Evolutionary conservation across 139 green algal genomes (phyloP).

Genomic region (Chlamydomonas applanata): DNA sequence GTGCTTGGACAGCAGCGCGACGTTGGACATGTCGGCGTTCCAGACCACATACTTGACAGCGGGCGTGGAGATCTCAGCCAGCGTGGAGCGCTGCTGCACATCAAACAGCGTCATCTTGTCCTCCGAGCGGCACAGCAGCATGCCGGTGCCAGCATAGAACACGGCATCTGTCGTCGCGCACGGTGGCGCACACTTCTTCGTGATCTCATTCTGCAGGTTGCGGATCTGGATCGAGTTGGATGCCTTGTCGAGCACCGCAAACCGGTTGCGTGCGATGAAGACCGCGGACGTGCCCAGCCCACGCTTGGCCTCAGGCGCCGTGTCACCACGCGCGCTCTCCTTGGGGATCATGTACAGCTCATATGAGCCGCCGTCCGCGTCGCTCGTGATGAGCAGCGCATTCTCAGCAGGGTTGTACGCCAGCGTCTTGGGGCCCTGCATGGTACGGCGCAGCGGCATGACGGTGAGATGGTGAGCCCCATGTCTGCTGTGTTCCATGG

Average conservation of each 20-base stretch:
- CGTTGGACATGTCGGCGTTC: constrained; percentile 88
- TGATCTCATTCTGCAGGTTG: constrained; percentile 98
- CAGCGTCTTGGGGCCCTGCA: constrained; percentile 57
- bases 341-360: constrained; percentile 95
- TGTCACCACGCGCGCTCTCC: constrained; percentile 64
- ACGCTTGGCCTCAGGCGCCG: constrained; percentile 73
- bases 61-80: constrained; percentile 89
- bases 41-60: constrained; percentile 98
- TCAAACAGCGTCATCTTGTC: constrained; percentile 98
- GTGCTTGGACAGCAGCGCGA: constrained; percentile 97
- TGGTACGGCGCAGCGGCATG: neutral
- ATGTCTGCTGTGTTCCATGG: too few relatives aligned
- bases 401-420: constrained; percentile 99
- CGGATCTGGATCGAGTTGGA: constrained; percentile 86
- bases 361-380: constrained; percentile 91
- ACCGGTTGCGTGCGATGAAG: constrained; percentile 98
- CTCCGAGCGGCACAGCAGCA: constrained; percentile 90
- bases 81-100: constrained; percentile 88
- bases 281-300: constrained; percentile 82
- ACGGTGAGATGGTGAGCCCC: too few relatives aligned
- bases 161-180: constrained; percentile 81
- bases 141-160: constrained; percentile 97
- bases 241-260: constrained; percentile 93
- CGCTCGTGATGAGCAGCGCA: constrained; percentile 86
- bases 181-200: constrained; percentile 91